phyloP scores from a whole-genome alignment of 2,329 filamentous ascomycete genomes.

The Colletotrichum somersetense region DNA sequence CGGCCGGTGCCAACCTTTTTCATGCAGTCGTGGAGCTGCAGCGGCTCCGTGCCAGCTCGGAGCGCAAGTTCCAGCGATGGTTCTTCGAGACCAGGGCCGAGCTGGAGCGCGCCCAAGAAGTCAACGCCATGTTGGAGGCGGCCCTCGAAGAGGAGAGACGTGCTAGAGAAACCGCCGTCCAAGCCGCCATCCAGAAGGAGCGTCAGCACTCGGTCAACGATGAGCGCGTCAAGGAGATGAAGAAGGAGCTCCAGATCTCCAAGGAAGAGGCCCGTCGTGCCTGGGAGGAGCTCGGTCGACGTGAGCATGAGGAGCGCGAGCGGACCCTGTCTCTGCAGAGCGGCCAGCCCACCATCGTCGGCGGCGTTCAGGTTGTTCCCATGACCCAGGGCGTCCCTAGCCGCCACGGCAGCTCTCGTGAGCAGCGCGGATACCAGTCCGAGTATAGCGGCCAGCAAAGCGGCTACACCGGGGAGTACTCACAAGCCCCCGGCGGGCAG shows the following conservation, averaged over 20 bases:
- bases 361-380: conserved; percentile 94
- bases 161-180: conserved; percentile 75
- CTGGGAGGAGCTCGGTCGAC: conserved; percentile 95
- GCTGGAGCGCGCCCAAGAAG: conserved; percentile 86
- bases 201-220: conserved; percentile 78
- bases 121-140: conserved; percentile 82
- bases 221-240: conserved; percentile 88
- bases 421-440: conserved; percentile 49
- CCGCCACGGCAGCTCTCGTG: conserved; percentile 62
- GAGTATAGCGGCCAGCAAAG: conserved; percentile 47
- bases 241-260: conserved; percentile 91
- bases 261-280: conserved; percentile 95
- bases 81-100: conserved; percentile 95
- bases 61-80: conserved; percentile 98
- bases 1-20: conserved; percentile 95
- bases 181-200: conserved; percentile 75
- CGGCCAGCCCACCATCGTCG: conserved; percentile 89
- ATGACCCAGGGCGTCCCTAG: conserved; percentile 81
- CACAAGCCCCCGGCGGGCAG: conserved; percentile 59
- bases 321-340: conserved; percentile 86
- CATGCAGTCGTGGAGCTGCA: conserved; percentile 98
- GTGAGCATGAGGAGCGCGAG: conserved; percentile 93
- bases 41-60: conserved; percentile 91
- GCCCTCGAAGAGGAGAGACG: conserved; percentile 81
- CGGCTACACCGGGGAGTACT: conserved; percentile 53